Conservation (phyloP, 805 yeast genomes). For the Wickerhamiella shivajii region DNA sequence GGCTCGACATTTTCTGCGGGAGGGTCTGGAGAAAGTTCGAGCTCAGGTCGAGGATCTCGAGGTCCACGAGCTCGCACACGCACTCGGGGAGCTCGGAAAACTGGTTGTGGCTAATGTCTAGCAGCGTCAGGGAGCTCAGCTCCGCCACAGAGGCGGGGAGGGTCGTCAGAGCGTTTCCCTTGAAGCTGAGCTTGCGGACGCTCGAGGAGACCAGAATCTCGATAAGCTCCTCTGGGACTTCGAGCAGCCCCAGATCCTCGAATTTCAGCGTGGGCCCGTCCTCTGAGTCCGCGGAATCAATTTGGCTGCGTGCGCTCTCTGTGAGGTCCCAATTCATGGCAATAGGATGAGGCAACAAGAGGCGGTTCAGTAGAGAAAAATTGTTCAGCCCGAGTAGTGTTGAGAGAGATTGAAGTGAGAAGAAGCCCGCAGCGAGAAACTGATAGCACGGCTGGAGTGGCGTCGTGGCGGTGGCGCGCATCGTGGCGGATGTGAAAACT, state of each 20-base stretch:
- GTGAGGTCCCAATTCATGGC: constrained; percentile 6
- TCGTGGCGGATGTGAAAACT: too few species aligned
- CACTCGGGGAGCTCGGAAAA: constrained; percentile 39
- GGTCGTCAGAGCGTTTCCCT: constrained; percentile 33
- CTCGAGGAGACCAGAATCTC: constrained; percentile 6
- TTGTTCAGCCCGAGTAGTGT: too few species aligned
- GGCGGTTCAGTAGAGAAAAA: too few species aligned
- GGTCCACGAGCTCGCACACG: constrained; percentile 24
- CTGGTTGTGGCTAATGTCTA: constrained; percentile 52
- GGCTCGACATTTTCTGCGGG: constrained; percentile 30
- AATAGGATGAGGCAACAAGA: too few species aligned
- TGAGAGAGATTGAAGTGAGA: too few species aligned
- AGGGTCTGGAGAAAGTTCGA: constrained; percentile 36
- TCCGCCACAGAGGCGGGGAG: constrained; percentile 25
- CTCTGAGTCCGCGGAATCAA: not conserved
- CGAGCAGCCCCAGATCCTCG: constrained; percentile 6
- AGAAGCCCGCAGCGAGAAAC: too few species aligned
- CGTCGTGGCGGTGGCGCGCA: too few species aligned
- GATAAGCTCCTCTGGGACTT: constrained; percentile 7
- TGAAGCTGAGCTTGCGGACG: constrained; percentile 33
- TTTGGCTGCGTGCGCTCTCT: constrained; percentile 7
- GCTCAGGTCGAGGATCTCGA: constrained; percentile 57
- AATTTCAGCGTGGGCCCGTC: constrained; percentile 9
- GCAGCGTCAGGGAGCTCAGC: constrained; percentile 36
- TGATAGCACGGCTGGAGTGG: too few species aligned